These are phyloP conservation scores for Xylariaceae sp. DNA, from an alignment of 2,329 filamentous ascomycete species.

Conservation along the genomic window DNA sequence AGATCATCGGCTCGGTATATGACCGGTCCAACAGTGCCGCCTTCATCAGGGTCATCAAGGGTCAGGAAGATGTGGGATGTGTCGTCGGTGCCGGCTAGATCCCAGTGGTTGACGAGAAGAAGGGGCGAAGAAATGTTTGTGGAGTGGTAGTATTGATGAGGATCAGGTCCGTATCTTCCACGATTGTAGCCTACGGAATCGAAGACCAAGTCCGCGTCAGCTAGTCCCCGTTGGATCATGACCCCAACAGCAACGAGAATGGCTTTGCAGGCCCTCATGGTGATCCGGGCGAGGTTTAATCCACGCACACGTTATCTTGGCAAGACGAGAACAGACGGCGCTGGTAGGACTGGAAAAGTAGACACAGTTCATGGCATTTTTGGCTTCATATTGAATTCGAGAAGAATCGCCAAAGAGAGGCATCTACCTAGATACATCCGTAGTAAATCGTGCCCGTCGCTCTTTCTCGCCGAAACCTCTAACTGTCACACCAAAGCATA, in stretches of 20 bases:
- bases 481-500: not conserved
- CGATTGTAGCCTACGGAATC: slow-evolving; percentile 29
- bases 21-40: slow-evolving; percentile 30
- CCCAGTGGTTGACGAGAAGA: slow-evolving; percentile 33
- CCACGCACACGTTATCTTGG: not conserved
- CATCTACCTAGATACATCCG: too few species aligned
- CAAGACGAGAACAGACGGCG: not conserved
- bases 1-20: slow-evolving; percentile 35
- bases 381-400: too few species aligned
- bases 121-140: slow-evolving; percentile 33
- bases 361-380: too few species aligned
- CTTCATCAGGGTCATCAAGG: slow-evolving; percentile 18
- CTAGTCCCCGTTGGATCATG: slow-evolving; percentile 7
- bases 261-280: slow-evolving; percentile 31
- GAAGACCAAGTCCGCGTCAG: slow-evolving; percentile 27
- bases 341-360: too few species aligned
- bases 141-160: slow-evolving; percentile 33
- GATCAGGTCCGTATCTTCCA: slow-evolving; percentile 27
- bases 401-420: too few species aligned
- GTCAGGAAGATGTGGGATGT: slow-evolving; percentile 34
- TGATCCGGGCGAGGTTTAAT: not conserved
- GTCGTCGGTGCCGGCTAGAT: slow-evolving; percentile 26
- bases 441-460: not conserved
- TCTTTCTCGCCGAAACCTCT: not conserved
- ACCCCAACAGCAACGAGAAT: slow-evolving; percentile 36